Base-by-base conservation (phyloP, 2,329 filamentous ascomycete genomes). In the Ophiostoma tasmaniense region DNA sequence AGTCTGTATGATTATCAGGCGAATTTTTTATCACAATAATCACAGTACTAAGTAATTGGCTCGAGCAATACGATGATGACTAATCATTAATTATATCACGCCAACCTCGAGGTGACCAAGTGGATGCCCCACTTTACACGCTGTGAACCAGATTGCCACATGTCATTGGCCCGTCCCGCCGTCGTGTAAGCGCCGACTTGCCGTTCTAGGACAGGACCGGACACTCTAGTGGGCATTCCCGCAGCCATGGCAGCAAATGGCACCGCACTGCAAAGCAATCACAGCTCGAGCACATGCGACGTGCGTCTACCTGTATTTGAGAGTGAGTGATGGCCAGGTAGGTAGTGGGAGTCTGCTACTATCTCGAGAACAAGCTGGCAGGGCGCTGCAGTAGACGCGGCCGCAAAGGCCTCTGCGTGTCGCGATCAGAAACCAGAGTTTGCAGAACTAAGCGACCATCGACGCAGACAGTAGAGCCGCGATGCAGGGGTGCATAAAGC, bases 131-230 rank as follows among this genome's bases (percentile, higher is more conserved):
- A 55, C 22, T 25, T 28, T 55, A 28, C 50, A 55, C n/a, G n/a
- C n/a, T 55, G 50, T 11, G n/a, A 25, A 14, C 22, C 7, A 45
- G n/a, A 55, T 20, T 61, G 55, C 55, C 55, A 61, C 33, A 64
- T 37, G 22, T 61, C 20, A 72, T 72, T 72, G 71, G 71, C 35
- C 68, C 28, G 66, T 62, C n/a, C 67, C 64, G 66, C 25, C 3
- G 30, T 61, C 69, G 37, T 68, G 64, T 70, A 70, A 70, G 69
- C 69, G 69, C 69, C 69, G 69, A 70, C 64, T 55, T 66, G 33
- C 69, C 67, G 39, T 37, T 70, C 68, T 39, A 45, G 69, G 69
- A 68, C 52, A 69, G 62, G 66, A 52, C 68, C 55, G 30, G 59
- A 62, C 55, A 22, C 39, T 37, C 50, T 11, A 37, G 68, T 62